A percentile compares a stretch with the other conserved stretches of the same genome.
Conservation (phyloP, 495 filamentous ascomycete genomes). For the Tuber indicum region DNA sequence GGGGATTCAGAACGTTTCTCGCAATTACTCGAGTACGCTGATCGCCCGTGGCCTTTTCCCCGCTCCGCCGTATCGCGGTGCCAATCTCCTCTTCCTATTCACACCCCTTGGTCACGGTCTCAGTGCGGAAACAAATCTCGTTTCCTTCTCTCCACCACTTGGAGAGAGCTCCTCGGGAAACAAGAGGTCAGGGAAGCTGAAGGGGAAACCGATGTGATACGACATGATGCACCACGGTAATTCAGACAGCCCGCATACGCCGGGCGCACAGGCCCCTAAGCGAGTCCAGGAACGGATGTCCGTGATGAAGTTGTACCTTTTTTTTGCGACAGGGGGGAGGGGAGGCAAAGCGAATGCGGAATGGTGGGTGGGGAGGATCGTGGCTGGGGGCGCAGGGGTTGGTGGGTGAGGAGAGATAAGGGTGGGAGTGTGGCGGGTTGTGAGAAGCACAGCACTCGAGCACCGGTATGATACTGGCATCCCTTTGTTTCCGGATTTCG, state of each 20-base stretch:
- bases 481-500: too few species aligned
- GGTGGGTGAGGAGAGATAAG: background rate
- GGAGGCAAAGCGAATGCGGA: background rate
- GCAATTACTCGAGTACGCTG: too few species aligned
- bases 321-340: background rate
- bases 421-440: background rate
- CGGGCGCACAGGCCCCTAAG: background rate
- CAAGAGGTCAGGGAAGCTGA: background rate
- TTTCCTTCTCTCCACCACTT: too few species aligned
- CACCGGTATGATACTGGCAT: too few species aligned
- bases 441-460: too few species aligned
- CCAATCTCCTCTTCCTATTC: background rate
- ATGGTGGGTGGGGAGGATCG: background rate
- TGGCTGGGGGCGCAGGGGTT: background rate
- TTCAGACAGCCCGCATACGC: background rate
- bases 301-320: background rate
- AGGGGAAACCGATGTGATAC: background rate
- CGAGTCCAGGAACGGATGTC: constrained; percentile 6
- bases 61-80: background rate
- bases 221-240: background rate
- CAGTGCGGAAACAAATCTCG: background rate
- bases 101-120: background rate
- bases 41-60: too few species aligned
- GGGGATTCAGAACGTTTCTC: background rate
- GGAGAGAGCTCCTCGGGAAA: background rate